Base-by-base conservation (phyloP, 345 rosid species). In the Toxicodendron radicans region DNA sequence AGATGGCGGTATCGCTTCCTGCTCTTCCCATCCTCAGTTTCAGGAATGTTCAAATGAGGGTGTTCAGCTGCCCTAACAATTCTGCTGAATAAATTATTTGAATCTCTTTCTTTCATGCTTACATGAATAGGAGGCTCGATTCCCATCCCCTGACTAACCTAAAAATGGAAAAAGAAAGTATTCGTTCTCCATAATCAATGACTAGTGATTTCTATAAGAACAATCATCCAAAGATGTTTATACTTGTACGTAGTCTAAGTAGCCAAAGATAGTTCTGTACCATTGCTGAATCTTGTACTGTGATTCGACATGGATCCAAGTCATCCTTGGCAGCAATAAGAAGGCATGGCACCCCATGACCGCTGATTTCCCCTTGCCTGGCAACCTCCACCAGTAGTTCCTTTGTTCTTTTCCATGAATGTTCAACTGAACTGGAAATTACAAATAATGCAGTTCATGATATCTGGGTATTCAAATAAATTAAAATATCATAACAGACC, bases 271-370 rank as follows among this genome's bases (percentile, higher is more conserved):
- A 73, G 62, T 69, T 32, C 57, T 46, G 30, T 85, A 87, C 92
- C 85, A 81, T 78, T 54, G 84, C 83, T 30, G 94, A 80, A 68
- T 87, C 90, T 67, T 86, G 94, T 64, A 86, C 82, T 30, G 91
- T 79, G 86, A 83, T 80, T 61, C 85, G 86, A 84, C 79, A 80
- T 58, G 95, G 81, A 74, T 85, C 87, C 79, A 90, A 74, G 81
- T 88, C 97, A 82, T 87, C 91, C 78, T 92, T 92, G 5, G 95
- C 90, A 12, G 96, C 93, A 65, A 92, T 78, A 43, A 92, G 88
- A 30, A 90, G 87, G 75, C 96, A 87, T 23, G 97, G 97, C 65
- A 83, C 80, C 45, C 87, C 89, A 72, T 81, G 71, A 24, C 90
- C 88, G 41, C 83, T 89, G 61, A 81, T 87, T 84, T 92, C 96